These are phyloP conservation scores for Ophiostoma triangulosporum DNA, from an alignment of 2,329 filamentous ascomycete species.

Conservation along the genomic window DNA sequence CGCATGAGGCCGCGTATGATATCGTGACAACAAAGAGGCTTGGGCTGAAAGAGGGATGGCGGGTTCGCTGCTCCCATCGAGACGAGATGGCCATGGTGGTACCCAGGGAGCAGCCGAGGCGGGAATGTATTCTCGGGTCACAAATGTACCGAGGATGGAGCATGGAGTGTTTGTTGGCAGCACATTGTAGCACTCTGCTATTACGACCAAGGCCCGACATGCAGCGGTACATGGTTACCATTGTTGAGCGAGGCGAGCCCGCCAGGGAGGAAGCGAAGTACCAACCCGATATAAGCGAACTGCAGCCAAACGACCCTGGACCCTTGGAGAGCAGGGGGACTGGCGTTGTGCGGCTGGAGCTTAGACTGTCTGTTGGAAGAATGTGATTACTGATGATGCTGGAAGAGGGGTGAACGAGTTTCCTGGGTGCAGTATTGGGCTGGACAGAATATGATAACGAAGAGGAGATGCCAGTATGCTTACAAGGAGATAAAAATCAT, in stretches of 20 bases:
- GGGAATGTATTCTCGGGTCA: background rate
- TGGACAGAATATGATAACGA: no score
- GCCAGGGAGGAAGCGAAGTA: background rate
- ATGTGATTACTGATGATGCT: background rate
- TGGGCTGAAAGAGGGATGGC: background rate
- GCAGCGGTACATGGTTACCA: background rate
- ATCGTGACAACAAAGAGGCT: background rate
- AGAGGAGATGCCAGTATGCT: no score
- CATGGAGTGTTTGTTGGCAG: background rate
- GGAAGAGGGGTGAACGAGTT: background rate
- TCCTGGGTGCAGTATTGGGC: no score
- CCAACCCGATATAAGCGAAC: constrained; percentile 6
- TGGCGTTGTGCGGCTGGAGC: background rate
- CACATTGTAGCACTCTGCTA: background rate
- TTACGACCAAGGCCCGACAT: no score
- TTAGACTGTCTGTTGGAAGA: background rate
- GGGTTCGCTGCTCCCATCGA: background rate
- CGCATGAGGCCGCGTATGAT: background rate
- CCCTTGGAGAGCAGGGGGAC: background rate
- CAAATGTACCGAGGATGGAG: background rate
- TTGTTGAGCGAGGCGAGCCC: background rate
- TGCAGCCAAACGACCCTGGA: constrained; percentile 1
- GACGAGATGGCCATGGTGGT: background rate
- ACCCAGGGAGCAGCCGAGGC: background rate
- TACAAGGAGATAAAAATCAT: no score